These are phyloP conservation scores for Yarrowia galli DNA, from an alignment of 1,139 yeast genomes.

Conservation along the genomic window DNA sequence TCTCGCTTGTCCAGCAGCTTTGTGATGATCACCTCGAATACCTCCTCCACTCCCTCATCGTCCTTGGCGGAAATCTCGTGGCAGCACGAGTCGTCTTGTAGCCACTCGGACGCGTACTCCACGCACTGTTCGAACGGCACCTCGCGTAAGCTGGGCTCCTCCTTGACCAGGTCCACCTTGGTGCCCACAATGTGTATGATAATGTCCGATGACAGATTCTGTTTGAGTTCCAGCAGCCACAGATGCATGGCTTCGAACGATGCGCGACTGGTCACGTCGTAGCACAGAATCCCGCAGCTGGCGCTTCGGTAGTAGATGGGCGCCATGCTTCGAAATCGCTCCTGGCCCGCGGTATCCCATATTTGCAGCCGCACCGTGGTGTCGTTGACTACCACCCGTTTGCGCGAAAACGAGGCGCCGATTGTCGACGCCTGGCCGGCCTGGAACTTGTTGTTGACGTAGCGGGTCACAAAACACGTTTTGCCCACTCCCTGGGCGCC, in stretches of 20 bases:
- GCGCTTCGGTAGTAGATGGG: conserved; percentile 96
- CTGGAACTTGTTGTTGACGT: conserved; percentile 89
- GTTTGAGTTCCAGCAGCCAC: conserved; percentile 90
- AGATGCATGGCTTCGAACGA: conserved; percentile 87
- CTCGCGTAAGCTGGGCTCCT: conserved; percentile 50
- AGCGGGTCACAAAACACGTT: conserved; percentile 84
- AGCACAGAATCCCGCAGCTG: conserved; percentile 90
- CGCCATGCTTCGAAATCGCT: conserved; percentile 88
- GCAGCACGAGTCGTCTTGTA: conserved; percentile 47
- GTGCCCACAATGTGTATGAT: conserved; percentile 90
- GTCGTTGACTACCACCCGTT: conserved; percentile 84
- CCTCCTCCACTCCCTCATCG: conserved; percentile 52
- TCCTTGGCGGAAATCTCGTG: conserved; percentile 53
- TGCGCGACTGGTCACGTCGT: conserved; percentile 92
- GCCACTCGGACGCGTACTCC: conserved; percentile 49
- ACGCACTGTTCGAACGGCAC: conserved; percentile 53
- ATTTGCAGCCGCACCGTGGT: conserved; percentile 86
- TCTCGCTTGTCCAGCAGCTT: conserved; percentile 47
- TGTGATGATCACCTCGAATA: conserved; percentile 50
- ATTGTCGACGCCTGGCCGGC: conserved; percentile 93
- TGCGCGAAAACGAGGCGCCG: conserved; percentile 93
- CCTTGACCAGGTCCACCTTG: conserved; percentile 68
- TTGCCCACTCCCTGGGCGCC: conserved; percentile 76
- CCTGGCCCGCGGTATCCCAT: conserved; percentile 97
- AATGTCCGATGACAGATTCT: conserved; percentile 81